These are phyloP conservation scores for Primulina eburnea DNA, from an alignment of 257 asterid genomes.

Conservation along the genomic window DNA sequence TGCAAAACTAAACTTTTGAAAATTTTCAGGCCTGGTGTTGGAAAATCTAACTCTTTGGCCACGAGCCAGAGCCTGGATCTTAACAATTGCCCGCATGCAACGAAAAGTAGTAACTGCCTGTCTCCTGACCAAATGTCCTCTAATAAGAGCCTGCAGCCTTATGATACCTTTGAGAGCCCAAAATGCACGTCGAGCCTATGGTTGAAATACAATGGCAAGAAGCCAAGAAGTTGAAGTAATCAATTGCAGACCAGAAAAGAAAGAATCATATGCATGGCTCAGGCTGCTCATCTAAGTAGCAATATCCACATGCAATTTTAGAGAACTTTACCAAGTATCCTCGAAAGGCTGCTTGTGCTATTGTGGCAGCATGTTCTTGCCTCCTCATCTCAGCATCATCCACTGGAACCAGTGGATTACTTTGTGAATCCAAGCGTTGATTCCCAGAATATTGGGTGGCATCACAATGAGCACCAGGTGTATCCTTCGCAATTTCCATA, in stretches of 20 bases:
- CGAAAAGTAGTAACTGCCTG: conserved; percentile 48
- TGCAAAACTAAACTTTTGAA: conserved; percentile 10
- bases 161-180: conserved; percentile 44
- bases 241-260: neutral
- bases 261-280: neutral
- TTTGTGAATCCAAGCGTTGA: conserved; percentile 38
- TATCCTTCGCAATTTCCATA: conserved; percentile 40
- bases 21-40: conserved; percentile 20
- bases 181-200: conserved; percentile 43
- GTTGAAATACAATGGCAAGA: conserved; percentile 1
- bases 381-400: conserved; percentile 45
- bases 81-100: conserved; percentile 48
- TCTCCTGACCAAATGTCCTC: conserved; percentile 54
- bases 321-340: conserved; percentile 66
- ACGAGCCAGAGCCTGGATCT: conserved; percentile 48
- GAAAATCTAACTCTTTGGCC: conserved; percentile 36
- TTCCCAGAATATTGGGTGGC: conserved; percentile 34
- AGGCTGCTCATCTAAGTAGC: conserved; percentile 11
- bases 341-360: conserved; percentile 76
- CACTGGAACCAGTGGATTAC: conserved; percentile 22
- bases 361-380: conserved; percentile 68
- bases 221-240: neutral
- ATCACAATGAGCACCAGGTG: conserved; percentile 39
- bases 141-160: conserved; percentile 45
- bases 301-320: conserved; percentile 14